phyloP scores from a whole-genome alignment of 1,284 basidiomycete species.

The Heliocybe sulcata region DNA sequence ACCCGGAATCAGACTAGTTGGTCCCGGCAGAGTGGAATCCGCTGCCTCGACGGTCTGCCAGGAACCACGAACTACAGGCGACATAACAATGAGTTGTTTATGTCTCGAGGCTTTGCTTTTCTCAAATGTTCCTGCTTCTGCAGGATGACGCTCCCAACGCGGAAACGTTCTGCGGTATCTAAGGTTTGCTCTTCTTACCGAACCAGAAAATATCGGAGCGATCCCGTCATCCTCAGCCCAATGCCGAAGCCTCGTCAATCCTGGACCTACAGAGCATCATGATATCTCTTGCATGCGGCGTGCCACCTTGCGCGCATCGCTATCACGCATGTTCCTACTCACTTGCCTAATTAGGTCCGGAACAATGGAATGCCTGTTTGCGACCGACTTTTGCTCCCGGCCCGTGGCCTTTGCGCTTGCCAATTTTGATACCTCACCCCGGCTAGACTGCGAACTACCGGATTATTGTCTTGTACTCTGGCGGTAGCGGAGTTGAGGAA shows the following conservation, averaged over 20 bases:
- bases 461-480: background rate
- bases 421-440: background rate
- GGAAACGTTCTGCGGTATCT: no score
- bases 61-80: no score
- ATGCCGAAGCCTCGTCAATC: background rate
- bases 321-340: background rate
- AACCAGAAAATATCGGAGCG: no score
- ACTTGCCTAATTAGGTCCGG: background rate
- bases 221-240: no score
- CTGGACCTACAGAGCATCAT: background rate
- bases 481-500: background rate
- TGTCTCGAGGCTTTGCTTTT: no score
- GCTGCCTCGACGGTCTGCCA: no score
- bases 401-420: background rate
- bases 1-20: no score
- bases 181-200: no score
- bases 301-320: background rate
- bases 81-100: no score
- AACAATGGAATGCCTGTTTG: background rate
- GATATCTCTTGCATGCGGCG: background rate
- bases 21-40: no score
- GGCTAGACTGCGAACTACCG: background rate
- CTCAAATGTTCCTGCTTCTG: no score
- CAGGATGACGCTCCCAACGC: no score
- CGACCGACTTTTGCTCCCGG: background rate